These are phyloP conservation scores for Nicotiana paniculata DNA, from an alignment of 257 asterid species.

Conservation along the genomic window DNA sequence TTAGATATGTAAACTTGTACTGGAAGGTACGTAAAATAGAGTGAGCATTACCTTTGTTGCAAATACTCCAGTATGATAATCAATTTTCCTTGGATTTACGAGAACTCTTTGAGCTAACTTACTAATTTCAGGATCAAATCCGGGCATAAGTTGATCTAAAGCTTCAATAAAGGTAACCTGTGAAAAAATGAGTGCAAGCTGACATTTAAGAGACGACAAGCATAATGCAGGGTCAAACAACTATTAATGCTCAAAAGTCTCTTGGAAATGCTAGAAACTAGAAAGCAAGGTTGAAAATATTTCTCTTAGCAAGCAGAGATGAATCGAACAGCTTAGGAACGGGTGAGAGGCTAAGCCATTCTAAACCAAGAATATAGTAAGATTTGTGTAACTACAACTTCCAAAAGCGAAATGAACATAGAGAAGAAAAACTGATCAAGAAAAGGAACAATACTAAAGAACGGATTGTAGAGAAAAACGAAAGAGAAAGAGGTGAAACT, in stretches of 20 bases:
- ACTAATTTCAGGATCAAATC: slow-evolving; percentile 93
- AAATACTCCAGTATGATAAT: slow-evolving; percentile 78
- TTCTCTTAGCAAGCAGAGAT: neutral
- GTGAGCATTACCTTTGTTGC: slow-evolving; percentile 70
- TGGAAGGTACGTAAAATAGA: neutral
- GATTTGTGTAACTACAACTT: neutral
- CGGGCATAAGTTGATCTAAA: slow-evolving; percentile 91
- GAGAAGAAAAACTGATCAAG: neutral
- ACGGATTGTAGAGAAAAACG: slow-evolving; percentile 21
- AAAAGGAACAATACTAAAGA: neutral
- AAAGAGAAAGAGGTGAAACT: neutral
- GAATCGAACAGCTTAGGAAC: neutral
- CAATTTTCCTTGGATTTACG: slow-evolving; percentile 79
- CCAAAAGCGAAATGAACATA: neutral
- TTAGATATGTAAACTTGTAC: neutral
- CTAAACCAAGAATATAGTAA: neutral
- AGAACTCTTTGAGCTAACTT: slow-evolving; percentile 87
- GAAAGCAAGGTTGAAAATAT: neutral
- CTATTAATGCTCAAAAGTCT: neutral
- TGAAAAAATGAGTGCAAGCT: neutral
- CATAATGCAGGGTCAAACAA: neutral
- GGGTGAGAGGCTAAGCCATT: neutral
- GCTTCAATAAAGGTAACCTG: slow-evolving; percentile 96
- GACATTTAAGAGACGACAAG: neutral
- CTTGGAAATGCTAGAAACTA: neutral